Evolutionary conservation across 2,329 filamentous ascomycete species (phyloP).

Genomic region (Hypomyces rosellus): DNA sequence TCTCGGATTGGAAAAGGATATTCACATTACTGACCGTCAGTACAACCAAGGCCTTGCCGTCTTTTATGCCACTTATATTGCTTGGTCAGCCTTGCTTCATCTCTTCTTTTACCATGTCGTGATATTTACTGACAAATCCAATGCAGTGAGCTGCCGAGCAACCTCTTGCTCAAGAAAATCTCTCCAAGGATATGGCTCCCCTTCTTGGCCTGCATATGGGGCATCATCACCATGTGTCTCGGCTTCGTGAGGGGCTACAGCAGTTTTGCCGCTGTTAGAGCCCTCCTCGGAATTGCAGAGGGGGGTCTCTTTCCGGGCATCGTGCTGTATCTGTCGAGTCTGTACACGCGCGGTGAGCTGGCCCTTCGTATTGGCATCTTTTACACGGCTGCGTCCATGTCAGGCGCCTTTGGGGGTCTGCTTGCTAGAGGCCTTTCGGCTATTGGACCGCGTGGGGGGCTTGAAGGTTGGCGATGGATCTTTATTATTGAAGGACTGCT

Average conservation of each 20-base stretch:
- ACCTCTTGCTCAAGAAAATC: slow-evolving; percentile 55
- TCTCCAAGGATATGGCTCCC: slow-evolving; percentile 57
- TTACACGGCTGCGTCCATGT: slow-evolving; percentile 60
- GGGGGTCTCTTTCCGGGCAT: slow-evolving; percentile 62
- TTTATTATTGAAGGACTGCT: slow-evolving; percentile 54
- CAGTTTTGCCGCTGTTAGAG: slow-evolving; percentile 55
- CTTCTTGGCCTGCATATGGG: slow-evolving; percentile 50
- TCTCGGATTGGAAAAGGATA: slow-evolving; percentile 52
- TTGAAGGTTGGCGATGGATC: slow-evolving; percentile 57
- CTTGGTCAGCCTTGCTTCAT: slow-evolving; percentile 34
- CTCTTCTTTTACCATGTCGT: too few relatives aligned
- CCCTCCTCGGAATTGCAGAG: slow-evolving; percentile 56
- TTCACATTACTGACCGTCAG: slow-evolving; percentile 53
- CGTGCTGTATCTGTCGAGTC: slow-evolving; percentile 58
- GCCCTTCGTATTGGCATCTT: slow-evolving; percentile 60
- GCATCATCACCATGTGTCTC: slow-evolving; percentile 50
- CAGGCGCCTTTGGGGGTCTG: slow-evolving; percentile 53
- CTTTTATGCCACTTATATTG: slow-evolving; percentile 60
- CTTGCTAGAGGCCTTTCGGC: slow-evolving; percentile 54
- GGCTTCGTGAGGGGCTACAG: slow-evolving; percentile 48
- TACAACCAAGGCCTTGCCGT: slow-evolving; percentile 59
- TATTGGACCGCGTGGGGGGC: slow-evolving; percentile 48
- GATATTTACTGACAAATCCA: slow-evolving; percentile 1
- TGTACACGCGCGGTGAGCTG: slow-evolving; percentile 55
- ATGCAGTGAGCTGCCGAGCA: slow-evolving; percentile 55